Evolutionary conservation across 495 filamentous ascomycete genomes (phyloP).

Genomic region (Penicillium roqueforti): DNA sequence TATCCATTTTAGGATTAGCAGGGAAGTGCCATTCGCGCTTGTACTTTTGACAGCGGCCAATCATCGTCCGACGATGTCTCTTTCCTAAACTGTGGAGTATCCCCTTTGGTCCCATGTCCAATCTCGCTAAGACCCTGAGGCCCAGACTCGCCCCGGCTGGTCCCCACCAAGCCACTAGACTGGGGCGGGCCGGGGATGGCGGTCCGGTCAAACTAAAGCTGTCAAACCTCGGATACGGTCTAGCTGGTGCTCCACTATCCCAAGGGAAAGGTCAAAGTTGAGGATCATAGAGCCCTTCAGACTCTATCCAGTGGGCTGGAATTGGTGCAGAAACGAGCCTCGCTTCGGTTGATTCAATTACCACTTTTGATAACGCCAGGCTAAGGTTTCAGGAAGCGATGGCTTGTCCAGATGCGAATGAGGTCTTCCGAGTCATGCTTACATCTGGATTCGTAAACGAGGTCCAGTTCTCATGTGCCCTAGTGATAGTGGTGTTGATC

Average conservation of each 20-base stretch:
- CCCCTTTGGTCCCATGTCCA: background rate
- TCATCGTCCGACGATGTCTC: background rate
- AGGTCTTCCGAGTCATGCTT: background rate
- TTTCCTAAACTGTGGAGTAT: background rate
- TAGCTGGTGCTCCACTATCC: constrained; percentile 7
- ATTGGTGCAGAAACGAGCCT: background rate
- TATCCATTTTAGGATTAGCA: constrained; percentile 1
- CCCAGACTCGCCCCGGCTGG: constrained; percentile 9
- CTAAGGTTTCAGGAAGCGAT: constrained; percentile 7
- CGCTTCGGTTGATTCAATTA: background rate
- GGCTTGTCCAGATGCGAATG: background rate
- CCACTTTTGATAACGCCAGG: background rate
- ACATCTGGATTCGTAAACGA: background rate
- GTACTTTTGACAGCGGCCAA: constrained; percentile 4
- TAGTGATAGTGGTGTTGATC: constrained; percentile 9
- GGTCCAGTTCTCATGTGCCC: background rate
- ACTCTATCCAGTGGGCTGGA: background rate
- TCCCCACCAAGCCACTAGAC: constrained; percentile 1
- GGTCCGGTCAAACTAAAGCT: constrained; percentile 27
- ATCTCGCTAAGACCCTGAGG: constrained; percentile 5
- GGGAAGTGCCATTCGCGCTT: background rate
- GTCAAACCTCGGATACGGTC: constrained; percentile 16
- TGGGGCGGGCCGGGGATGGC: constrained; percentile 24
- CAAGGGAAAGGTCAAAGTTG: constrained; percentile 19
- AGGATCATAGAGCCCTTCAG: constrained; percentile 15